Percentiles rank a stretch among this genome's conserved stretches.
These are phyloP conservation scores for Aspergillus baeticus DNA, from an alignment of 495 filamentous ascomycete species.

Conservation along the genomic window DNA sequence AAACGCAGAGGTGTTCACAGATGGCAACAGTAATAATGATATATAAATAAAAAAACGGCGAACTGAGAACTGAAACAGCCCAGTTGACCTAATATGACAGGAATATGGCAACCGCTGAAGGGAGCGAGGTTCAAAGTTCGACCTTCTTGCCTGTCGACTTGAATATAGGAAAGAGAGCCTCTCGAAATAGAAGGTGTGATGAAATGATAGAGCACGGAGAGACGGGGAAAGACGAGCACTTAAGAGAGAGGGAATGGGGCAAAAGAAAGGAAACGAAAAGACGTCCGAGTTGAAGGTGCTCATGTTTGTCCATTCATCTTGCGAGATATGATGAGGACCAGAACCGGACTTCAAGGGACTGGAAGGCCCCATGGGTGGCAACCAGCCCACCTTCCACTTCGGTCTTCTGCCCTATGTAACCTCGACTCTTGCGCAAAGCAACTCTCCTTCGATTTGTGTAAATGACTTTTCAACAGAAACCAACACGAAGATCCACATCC, in stretches of 20 bases:
- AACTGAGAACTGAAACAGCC: slow-evolving; percentile 6
- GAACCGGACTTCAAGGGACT: too few species aligned
- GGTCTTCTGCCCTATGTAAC: too few species aligned
- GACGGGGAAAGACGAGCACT: not conserved
- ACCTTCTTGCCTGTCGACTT: slow-evolving; percentile 1
- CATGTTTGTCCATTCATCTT: not conserved
- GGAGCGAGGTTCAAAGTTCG: not conserved
- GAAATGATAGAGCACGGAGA: not conserved
- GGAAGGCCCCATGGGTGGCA: not conserved
- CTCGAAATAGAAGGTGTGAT: not conserved
- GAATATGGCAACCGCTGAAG: not conserved
- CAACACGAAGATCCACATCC: too few species aligned
- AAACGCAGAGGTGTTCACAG: not conserved
- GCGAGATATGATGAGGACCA: not conserved
- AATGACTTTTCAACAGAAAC: too few species aligned
- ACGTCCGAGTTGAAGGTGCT: not conserved
- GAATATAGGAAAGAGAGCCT: slow-evolving; percentile 2
- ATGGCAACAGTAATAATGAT: slow-evolving; percentile 15
- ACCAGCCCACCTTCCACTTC: not conserved
- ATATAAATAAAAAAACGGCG: slow-evolving; percentile 13
- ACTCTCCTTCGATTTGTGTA: too few species aligned
- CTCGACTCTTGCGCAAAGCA: too few species aligned
- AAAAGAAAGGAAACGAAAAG: not conserved
- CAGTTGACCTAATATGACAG: slow-evolving; percentile 14
- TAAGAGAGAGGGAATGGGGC: not conserved